A percentile compares a stretch with the other conserved stretches of the same genome.
These are phyloP conservation scores for Botrytis galanthina DNA, from an alignment of 2,329 filamentous ascomycete genomes.

Conservation along the genomic window DNA sequence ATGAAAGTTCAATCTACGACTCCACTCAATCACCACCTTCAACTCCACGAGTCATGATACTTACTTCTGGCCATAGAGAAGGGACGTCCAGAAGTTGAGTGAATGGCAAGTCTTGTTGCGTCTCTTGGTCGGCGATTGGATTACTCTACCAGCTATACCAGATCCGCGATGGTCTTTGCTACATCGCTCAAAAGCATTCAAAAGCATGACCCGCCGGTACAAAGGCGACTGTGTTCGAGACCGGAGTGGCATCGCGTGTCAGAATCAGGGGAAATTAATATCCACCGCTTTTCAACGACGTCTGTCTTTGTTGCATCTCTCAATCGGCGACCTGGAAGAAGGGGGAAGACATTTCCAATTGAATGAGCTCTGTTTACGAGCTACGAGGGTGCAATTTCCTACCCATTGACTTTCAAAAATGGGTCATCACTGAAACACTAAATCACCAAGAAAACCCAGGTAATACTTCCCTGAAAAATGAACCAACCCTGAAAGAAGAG, in stretches of 20 bases:
- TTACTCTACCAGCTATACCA: neutral
- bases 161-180: neutral
- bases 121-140: neutral
- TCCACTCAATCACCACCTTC: neutral
- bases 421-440: neutral
- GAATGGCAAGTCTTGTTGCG: neutral
- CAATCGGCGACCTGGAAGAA: constrained; percentile 8
- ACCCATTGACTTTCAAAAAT: neutral
- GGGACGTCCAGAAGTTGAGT: neutral
- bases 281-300: neutral
- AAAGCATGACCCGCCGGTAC: neutral
- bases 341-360: neutral
- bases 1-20: neutral
- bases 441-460: neutral
- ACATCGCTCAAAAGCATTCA: neutral
- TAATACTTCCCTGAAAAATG: no score
- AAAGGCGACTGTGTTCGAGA: neutral
- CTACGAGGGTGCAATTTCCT: neutral
- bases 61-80: neutral
- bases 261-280: neutral
- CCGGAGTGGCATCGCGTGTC: neutral
- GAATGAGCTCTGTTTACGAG: neutral
- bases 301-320: constrained; percentile 4
- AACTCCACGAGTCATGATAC: neutral
- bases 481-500: neutral